Evolutionary conservation across 768 basidiomycete species (phyloP).

Genomic region (Termitomyces bulborhizus): DNA sequence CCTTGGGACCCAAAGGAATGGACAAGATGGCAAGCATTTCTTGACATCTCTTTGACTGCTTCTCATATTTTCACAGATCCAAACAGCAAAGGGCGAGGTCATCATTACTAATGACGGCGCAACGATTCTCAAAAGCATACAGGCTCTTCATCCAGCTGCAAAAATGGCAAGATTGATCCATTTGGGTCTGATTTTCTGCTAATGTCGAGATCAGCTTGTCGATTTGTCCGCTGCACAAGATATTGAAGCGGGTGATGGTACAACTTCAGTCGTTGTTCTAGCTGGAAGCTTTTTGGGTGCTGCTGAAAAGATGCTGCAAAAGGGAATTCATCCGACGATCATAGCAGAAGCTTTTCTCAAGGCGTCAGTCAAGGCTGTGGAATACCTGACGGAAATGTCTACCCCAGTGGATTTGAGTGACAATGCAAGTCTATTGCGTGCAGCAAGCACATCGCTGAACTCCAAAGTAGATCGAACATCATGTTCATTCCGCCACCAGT

Average conservation of each 20-base stretch:
- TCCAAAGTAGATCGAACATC: conserved; percentile 63
- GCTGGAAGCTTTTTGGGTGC: conserved; percentile 91
- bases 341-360: conserved; percentile 94
- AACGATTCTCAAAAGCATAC: conserved; percentile 92
- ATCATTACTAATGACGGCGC: conserved; percentile 99
- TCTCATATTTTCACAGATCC: conserved; percentile 56
- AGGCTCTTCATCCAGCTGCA: conserved; percentile 95
- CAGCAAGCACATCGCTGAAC: conserved; percentile 92
- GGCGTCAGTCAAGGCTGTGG: conserved; percentile 89
- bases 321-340: conserved; percentile 97
- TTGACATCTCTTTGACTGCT: conserved; percentile 6
- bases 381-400: conserved; percentile 89
- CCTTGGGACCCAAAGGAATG: conserved; percentile 96
- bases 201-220: conserved; percentile 60
- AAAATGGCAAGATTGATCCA: conserved; percentile 69
- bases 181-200: conserved; percentile 1
- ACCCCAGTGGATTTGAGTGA: conserved; percentile 90
- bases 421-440: conserved; percentile 76
- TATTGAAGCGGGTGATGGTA: conserved; percentile 97
- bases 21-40: conserved; percentile 85
- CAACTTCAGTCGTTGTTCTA: conserved; percentile 94
- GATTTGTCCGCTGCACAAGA: conserved; percentile 98
- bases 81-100: conserved; percentile 93
- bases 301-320: conserved; percentile 93
- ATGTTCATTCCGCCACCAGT: background rate